Base-by-base conservation (phyloP, 768 basidiomycete genomes). In the Lepiota brunneoincarnata region DNA sequence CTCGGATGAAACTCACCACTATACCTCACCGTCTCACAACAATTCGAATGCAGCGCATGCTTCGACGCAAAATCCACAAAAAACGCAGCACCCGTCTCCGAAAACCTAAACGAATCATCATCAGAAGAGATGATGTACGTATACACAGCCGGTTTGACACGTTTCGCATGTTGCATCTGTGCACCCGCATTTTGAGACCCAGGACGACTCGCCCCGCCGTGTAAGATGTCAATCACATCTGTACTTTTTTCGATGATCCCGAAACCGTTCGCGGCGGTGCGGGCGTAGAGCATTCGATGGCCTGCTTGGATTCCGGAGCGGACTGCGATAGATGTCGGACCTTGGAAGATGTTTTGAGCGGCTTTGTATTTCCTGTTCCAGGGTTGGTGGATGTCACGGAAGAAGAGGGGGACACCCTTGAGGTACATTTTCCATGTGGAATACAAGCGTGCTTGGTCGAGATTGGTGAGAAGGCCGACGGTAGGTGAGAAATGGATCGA, bases 61-160 rank as follows among this genome's bases (percentile, higher is more conserved):
- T 94, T 93, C 23, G 86, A 88, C 39, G 85, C 87, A 64, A 92
- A 87, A 68, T 92, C 88, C 57, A 91, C 88, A 61, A 91, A 89
- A 70, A 93, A 93, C 31, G 88, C 85, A 10, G 89, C 89, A 14
- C 90, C 90, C 2, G 91, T 93, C 67, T 92, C 91, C 23, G 89
- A 91, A 69, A 93, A 92, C 18, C 91, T 80, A 59, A 91, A 76
- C 7, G 87, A 79, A 57, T 89, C 82, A 69, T 89, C 90, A 50
- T 86, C 83, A 4, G 80, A 72, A 3, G 86, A 80, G 64, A 94
- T 84, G 66, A 93, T 78, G 70, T 93, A 94, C 36, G 92, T 93
- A 71, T 93, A 93, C 20, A 92, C 82, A 0, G 86, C 86, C 40
- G 89, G 89, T 64, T 90, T 90, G 69, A 91, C 78, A 58, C 86